Evolutionary conservation across 1,139 yeast genomes (phyloP), one percentile per base, ranked within the genome.

Genomic region (Saccharomyces hybrid): DNA sequence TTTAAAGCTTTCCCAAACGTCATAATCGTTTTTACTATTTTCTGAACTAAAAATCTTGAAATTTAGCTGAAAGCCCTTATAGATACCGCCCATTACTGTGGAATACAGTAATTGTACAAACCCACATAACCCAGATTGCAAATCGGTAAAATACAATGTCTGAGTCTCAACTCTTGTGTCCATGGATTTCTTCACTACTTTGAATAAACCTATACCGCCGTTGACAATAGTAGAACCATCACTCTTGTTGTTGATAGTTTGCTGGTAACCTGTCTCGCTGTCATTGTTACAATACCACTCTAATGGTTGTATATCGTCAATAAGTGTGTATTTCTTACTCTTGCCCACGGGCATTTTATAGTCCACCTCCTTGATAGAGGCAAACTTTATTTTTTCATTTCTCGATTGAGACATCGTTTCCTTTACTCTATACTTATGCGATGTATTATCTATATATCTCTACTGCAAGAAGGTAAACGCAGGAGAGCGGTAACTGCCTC

Each of bases 41-140:
- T 51, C 53, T 24, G 61, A 53, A 24, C 58, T 50, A 51, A 77
- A 83, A 51, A 88, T 72, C 63, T 89, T 79, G 70, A 88, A 88
- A 44, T 95, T 88, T 71, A 88, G 84, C 70, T 88, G 96, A 41
- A 96, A 88, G 24, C 96, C 88, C 61, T 84, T 85, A 68, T 84
- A 86, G 50, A 88, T 75, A 6, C 91, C 95, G 75, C 64, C 67
- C 54, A 88, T 82, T 27, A 90, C 80, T 68, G 84, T 86, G 42
- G 96, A 87, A 71, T 87, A 93, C 66, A 89, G 85, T 58, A 89
- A 76, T 73, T 89, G 97, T 34, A 87, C 88, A 71, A 89, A 87
- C 0, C 96, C 95, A 55, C 80, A 76, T 68, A 80, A 76, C 2
- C 83, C 84, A n/a, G 78, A 70, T 46, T 75, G 74, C 59, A 79